Evolutionary conservation across 2,329 filamentous ascomycete species (phyloP), one percentile per base, ranked within the genome.

Genomic region (Diaporthe helianthi): DNA sequence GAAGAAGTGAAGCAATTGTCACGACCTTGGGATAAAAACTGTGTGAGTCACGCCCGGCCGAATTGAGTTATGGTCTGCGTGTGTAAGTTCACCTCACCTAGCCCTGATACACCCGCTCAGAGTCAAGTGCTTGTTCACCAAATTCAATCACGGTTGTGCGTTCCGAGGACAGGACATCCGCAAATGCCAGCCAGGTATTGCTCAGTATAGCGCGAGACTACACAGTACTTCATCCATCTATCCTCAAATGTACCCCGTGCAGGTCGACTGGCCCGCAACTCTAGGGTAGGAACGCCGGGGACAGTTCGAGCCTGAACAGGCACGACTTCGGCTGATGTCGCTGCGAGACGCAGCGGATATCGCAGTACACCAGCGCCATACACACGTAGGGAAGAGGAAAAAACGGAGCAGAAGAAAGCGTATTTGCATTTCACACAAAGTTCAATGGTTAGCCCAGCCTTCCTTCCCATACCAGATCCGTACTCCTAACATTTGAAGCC

Each of bases 391-490:
- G n/a, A n/a, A n/a, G 19, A 24, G 17, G n/a, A 19, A n/a, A 12
- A 4, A 13, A 10, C 31, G 31, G n/a, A 17, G n/a, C 44, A 49
- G 41, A 17, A 44, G 19, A 63, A 63, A 19, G 29, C 44, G 19
- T 24, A 15, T 19, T 29, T 63, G 58, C 19, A 38, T 41, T 49
- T 41, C 38, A 49, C 26, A 33, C 46, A 33, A 54, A 19, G 49
- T 49, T 58, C 52, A 26, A 38, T 31, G 44, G 41, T 52, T 67
- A 38, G 31, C 29, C 65, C 52, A 29, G 44, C 52, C 52, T 58
- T 19, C 44, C 41, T 67, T 47, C 64, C 65, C 33, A 22, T 22
- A 33, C 38, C 26, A 10, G 10, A 38, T 15, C 36, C 36, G 15
- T 38, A 38, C 36, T 38, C 36, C 36, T 38, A 46, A 29, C n/a